Evolutionary conservation across 345 rosid species (phyloP), one percentile per base, ranked within the genome.

Genomic region (Combretum micranthum): DNA sequence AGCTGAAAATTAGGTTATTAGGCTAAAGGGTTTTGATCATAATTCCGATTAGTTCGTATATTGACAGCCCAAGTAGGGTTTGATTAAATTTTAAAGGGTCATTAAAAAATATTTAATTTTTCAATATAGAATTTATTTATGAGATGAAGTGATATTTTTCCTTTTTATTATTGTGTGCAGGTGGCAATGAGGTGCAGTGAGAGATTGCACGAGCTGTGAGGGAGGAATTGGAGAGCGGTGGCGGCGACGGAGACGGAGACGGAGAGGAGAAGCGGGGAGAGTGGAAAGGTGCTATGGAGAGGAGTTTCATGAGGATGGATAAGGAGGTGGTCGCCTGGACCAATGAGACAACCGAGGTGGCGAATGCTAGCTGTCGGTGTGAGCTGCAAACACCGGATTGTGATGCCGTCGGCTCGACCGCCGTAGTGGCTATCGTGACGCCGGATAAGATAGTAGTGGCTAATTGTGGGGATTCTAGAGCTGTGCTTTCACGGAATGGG

Each of bases 381-480:
- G 96, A 85, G 77, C 76, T 85, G 55, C 92, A 71, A 32, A 59
- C 83, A 0, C 92, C 90, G 1, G 83, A 79, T 44, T 80, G 84
- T 60, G 87, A 85, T 21, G 90, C 96, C 22, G 76, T 72, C 6
- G 98, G 96, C 49, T 88, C 98, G 1, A 91, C 96, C 0, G 95
- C 96, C 0, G 90, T 86, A 19, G 86, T 78, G n/a, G 76, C 92
- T 0, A 70, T 91, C 44, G 59, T 91, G 32, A 82, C 90, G 22
- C 79, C 76, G 5, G 79, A 80, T 15, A 84, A 83, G 64, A 82
- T 88, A 0, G 16, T 86, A 1, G 79, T 86, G 4, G 85, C 96
- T 4, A 91, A 91, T 44, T 86, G 96, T 37, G 98, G 98, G 4
- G 98, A 91, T 54, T 91, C 98, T 0, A 78, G 98, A 42, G 98